Conservation (phyloP, 768 basidiomycete species). For the Glaciozyma martinii region DNA sequence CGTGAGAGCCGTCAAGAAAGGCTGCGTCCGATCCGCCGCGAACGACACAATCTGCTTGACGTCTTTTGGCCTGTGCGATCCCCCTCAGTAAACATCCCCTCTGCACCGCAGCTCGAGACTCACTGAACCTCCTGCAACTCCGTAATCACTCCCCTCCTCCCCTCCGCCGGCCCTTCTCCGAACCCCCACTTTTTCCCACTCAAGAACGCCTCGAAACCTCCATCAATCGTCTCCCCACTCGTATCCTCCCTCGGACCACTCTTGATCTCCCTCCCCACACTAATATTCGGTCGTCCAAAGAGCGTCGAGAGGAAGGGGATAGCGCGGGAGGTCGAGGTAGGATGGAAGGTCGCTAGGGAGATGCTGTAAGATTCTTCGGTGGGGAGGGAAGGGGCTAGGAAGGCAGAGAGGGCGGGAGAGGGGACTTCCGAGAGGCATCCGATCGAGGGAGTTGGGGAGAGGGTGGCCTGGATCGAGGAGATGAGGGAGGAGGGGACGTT, state of each 20-base stretch:
- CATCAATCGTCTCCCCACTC: neutral
- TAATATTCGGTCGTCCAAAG: constrained; percentile 18
- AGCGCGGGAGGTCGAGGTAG: neutral
- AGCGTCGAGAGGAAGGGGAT: constrained; percentile 13
- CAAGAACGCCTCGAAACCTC: constrained; percentile 21
- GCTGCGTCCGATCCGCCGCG: constrained; percentile 22
- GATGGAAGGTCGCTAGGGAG: constrained; percentile 1
- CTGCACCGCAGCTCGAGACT: neutral
- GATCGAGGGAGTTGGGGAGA: neutral
- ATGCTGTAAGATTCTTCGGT: constrained; percentile 4
- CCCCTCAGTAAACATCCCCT: neutral
- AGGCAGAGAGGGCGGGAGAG: neutral
- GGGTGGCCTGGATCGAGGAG: neutral
- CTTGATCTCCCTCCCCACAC: constrained; percentile 22
- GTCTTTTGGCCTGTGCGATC: neutral
- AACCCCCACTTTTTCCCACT: constrained; percentile 27
- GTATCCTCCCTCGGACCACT: neutral
- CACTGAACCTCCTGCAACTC: constrained; percentile 12
- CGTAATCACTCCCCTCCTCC: neutral
- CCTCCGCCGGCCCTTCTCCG: constrained; percentile 2
- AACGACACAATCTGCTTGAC: constrained; percentile 21
- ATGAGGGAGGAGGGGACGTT: constrained; percentile 23
- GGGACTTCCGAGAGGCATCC: constrained; percentile 23
- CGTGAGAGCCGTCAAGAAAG: constrained; percentile 16
- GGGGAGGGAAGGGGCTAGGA: neutral